Percentiles rank a stretch among this genome's conserved stretches.
Conservation (phyloP, 2,329 filamentous ascomycete species). For the Atkinsonella hypoxylon region DNA sequence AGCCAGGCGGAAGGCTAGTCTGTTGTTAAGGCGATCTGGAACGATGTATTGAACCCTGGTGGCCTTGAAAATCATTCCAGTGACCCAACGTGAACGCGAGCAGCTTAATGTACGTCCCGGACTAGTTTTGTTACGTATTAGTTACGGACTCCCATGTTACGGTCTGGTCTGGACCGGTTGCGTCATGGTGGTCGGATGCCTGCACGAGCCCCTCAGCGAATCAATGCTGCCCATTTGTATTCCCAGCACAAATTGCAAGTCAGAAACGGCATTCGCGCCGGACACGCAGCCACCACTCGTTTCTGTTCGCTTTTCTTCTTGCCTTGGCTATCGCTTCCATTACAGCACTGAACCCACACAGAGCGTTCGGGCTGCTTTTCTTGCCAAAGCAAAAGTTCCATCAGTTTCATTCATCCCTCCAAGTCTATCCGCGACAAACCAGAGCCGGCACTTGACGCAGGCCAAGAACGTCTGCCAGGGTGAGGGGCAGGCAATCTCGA, state of each 20-base stretch:
- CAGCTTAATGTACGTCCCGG: no score
- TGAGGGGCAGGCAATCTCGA: conserved; percentile 1
- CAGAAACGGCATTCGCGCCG: neutral
- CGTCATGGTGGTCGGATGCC: conserved; percentile 22
- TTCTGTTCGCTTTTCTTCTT: neutral
- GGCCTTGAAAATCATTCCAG: no score
- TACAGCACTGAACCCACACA: neutral
- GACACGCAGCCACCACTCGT: neutral
- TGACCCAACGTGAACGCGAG: no score
- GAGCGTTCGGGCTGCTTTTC: neutral
- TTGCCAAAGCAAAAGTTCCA: neutral
- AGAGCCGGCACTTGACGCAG: neutral
- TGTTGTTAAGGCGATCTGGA: no score
- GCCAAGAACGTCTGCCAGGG: neutral
- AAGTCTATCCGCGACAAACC: neutral
- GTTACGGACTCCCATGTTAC: no score
- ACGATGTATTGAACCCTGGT: no score
- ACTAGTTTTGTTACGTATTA: no score
- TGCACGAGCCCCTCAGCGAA: conserved; percentile 5
- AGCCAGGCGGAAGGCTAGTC: no score
- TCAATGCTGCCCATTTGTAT: neutral
- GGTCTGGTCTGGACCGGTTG: conserved; percentile 9
- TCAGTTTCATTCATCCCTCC: neutral
- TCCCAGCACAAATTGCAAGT: neutral
- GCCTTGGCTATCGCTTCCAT: no score